Evolutionary conservation across 176 grass and related monocot genomes (phyloP), one percentile per base, ranked within the genome.

Genomic region (Cenchrus americanus): DNA sequence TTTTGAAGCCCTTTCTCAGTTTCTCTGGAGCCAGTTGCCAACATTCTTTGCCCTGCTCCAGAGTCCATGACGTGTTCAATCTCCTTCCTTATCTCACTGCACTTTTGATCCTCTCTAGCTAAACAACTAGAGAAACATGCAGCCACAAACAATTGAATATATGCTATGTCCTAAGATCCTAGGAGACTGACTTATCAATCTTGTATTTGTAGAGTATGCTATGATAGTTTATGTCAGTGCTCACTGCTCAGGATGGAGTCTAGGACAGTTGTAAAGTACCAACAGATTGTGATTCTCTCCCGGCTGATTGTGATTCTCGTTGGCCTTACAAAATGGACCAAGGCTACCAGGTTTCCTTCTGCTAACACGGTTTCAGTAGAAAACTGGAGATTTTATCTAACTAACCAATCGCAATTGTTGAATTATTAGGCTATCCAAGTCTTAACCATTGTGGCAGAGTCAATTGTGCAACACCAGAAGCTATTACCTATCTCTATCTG

Each of bases 401-500:
- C 80, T 83, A 75, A 87, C 8, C 68, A 51, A 87, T 79, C 80
- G 74, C 10, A 40, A 54, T 19, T 21, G 61, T 90, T 63, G 84
- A 90, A 26, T 61, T 79, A 75, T 87, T 66, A 62, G 61, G 14
- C 74, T 81, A 18, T 83, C 57, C 19, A 24, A 69, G 68, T 44
- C 43, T 49, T 83, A 69, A 79, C 74, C 30, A 10, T 82, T 66
- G 44, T 42, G 27, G 23, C 30, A 44, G 60, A 79, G 84, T 83
- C 88, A 90, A 90, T 86, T 83, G 64, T 83, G 54, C 74, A 83
- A 75, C 68, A 54, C 53, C 48, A 61, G 73, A 82, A 90, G 74
- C 67, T 87, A 80, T 69, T 68, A 74, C 74, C 59, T 86, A 79
- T n/a, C n/a, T 74, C 67, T 83, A 79, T 80, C 67, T 83, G 79